Evolutionary conservation across 1,284 basidiomycete species (phyloP).

Genomic region (Heterobasidion parviporum): DNA sequence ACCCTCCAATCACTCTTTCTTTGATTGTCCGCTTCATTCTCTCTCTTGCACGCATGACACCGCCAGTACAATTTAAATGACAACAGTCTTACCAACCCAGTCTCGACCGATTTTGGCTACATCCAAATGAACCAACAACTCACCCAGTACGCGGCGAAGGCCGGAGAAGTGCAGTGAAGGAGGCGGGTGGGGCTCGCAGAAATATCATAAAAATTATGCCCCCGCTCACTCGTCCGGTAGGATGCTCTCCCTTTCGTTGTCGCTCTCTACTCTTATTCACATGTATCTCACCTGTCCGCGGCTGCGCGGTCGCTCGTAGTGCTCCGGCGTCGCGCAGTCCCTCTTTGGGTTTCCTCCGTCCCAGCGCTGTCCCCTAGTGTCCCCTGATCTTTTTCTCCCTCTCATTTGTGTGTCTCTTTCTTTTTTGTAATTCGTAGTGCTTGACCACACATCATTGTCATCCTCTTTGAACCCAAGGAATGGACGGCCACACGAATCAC

Average conservation of each 20-base stretch:
- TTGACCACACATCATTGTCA: no score
- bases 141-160: slow-evolving; percentile 55
- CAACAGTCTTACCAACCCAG: slow-evolving; percentile 36
- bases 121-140: slow-evolving; percentile 69
- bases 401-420: slow-evolving; percentile 6
- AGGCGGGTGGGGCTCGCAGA: not conserved
- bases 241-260: no score
- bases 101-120: slow-evolving; percentile 77
- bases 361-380: not conserved
- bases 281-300: no score
- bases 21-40: not conserved
- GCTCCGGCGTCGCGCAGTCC: no score
- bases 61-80: slow-evolving; percentile 32
- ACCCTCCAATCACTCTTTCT: no score
- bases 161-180: slow-evolving; percentile 14
- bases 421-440: not conserved
- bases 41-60: slow-evolving; percentile 7
- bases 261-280: no score
- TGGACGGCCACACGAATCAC: no score
- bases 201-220: no score
- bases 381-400: not conserved
- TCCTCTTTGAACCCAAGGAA: no score
- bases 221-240: no score
- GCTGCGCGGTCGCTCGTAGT: not conserved
- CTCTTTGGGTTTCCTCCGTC: not conserved